Conservation (phyloP, 371 early-diverging fungal genomes). For the Caulochytrium protostelioides region DNA sequence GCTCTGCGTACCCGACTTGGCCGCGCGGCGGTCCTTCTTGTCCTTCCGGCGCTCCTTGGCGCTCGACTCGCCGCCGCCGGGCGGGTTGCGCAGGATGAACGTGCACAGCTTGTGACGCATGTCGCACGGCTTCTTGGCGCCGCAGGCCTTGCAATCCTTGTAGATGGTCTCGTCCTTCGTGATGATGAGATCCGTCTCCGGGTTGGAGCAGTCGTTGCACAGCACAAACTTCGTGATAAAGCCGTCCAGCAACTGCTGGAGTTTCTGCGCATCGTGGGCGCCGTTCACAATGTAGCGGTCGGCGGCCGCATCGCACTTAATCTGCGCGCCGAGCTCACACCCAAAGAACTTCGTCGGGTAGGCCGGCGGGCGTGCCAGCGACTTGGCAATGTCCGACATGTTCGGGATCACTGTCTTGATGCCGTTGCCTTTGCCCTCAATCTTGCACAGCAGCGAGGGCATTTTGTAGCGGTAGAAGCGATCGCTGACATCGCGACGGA, state of each 20-base stretch:
- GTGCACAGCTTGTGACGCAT: conserved; percentile 74
- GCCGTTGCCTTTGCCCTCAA: conserved; percentile 97
- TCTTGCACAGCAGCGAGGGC: conserved; percentile 74
- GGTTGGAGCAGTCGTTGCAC: conserved; percentile 88
- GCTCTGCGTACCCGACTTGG: no score
- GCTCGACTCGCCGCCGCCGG: conserved; percentile 16
- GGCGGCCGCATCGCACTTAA: conserved; percentile 67
- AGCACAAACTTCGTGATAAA: conserved; percentile 95
- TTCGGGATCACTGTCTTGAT: conserved; percentile 97
- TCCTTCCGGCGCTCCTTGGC: conserved; percentile 46
- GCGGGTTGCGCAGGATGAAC: conserved; percentile 83
- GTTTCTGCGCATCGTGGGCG: conserved; percentile 68
- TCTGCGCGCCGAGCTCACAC: conserved; percentile 87
- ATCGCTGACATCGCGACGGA: conserved; percentile 70
- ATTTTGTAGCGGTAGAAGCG: conserved; percentile 98
- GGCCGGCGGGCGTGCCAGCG: conserved; percentile 76
- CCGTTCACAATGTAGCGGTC: conserved; percentile 96
- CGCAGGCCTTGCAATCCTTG: conserved; percentile 79
- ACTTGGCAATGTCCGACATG: conserved; percentile 83
- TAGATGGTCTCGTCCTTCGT: conserved; percentile 46
- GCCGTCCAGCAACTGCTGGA: conserved; percentile 72
- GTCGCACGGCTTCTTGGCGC: conserved; percentile 59
- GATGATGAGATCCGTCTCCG: conserved; percentile 88
- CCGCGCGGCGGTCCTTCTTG: conserved; percentile 18
- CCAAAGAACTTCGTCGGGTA: conserved; percentile 83